Evolutionary conservation across 257 asterid species (phyloP), one percentile per base, ranked within the genome.

Genomic region (Catharanthus roseus): DNA sequence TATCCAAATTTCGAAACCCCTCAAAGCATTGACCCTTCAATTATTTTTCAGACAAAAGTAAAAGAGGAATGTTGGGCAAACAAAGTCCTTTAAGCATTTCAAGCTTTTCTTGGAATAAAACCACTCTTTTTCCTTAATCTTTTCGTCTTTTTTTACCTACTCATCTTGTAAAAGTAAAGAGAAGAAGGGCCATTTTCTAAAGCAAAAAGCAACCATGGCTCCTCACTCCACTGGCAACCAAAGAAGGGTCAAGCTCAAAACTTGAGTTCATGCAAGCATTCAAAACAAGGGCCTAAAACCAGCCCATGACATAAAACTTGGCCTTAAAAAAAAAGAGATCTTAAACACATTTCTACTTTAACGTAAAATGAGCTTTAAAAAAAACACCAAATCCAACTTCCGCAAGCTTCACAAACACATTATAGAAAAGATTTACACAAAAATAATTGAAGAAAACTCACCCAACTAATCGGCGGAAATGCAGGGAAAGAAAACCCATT

Each of bases 401-500:
- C 8, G 4, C 28, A 19, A 51, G 10, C 64, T 11, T 15, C 64
- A 15, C 0, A 3, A 58, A 29, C 45, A 34, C 28, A 2, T 42
- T 23, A 61, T 23, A 44, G 41, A 31, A 21, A 44, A 55, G 19
- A 57, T 53, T 53, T 45, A 10, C 10, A 24, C 19, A 41, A 42
- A 34, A 55, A 54, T 8, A 13, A 53, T 21, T 1, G 51, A 16
- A 38, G 23, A 45, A 33, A 64, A 70, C 79, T 62, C 31, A 70
- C 79, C 75, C 39, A 42, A 53, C 45, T 69, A 67, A 70, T 10
- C n/a, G 31, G 57, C 8, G 51, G 56, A 49, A 62, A 70, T 69
- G 75, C 75, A 75, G 72, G 34, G 42, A 29, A 54, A 64, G 75
- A 63, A 64, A 75, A n/a, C 26, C 54, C 75, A 65, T 47, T 16